phyloP scores from a whole-genome alignment of 129 eudicot genomes.

The Escallonia herrerae region DNA sequence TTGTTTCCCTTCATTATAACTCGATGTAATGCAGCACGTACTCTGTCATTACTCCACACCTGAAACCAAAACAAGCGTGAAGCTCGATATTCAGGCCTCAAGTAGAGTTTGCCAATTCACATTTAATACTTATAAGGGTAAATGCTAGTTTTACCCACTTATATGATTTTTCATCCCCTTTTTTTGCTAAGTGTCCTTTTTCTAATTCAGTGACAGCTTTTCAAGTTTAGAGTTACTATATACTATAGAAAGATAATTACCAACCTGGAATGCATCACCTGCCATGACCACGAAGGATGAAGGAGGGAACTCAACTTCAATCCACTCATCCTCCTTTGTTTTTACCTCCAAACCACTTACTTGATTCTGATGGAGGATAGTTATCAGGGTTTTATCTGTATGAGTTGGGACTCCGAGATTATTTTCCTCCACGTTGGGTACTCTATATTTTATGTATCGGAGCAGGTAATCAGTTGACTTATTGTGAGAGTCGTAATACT shows the following conservation, averaged over 20 bases:
- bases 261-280: slow-evolving; percentile 26
- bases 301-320: slow-evolving; percentile 19
- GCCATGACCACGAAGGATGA: slow-evolving; percentile 33
- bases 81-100: too few species aligned
- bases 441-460: slow-evolving; percentile 1
- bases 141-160: too few species aligned
- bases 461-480: neutral
- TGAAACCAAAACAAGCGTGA: neutral
- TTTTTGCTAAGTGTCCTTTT: too few species aligned
- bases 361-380: slow-evolving; percentile 32
- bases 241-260: neutral
- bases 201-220: too few species aligned
- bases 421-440: slow-evolving; percentile 8
- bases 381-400: slow-evolving; percentile 28
- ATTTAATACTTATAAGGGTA: too few species aligned
- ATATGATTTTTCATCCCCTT: too few species aligned
- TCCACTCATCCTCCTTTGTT: slow-evolving; percentile 27
- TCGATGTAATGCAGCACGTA: neutral
- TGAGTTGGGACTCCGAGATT: slow-evolving; percentile 24
- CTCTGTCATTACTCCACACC: slow-evolving; percentile 1
- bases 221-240: too few species aligned
- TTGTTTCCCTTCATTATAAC: neutral
- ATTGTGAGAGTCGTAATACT: neutral
- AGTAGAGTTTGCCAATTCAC: too few species aligned
- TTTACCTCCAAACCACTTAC: slow-evolving; percentile 22